Evolutionary conservation across 1,284 basidiomycete genomes (phyloP), one percentile per base, ranked within the genome.

Genomic region (Austroboletus rostrupii): DNA sequence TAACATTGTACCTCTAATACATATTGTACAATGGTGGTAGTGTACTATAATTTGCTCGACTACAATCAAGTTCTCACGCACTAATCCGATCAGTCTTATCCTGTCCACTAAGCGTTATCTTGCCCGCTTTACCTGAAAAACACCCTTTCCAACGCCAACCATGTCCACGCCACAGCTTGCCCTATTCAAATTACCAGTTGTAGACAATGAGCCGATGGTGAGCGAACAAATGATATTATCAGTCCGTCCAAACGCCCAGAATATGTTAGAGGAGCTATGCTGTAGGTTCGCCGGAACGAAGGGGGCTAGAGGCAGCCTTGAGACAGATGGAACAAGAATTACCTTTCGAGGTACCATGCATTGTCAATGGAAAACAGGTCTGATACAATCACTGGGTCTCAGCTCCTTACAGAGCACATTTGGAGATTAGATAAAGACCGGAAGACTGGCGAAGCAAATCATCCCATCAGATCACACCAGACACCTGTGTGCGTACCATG

Each of bases 161-260:
- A 81, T 80, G 80, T 59, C 78, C 45, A 79, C 76, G 46, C 80
- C 87, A 44, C 84, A 91, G 61, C 84, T 94, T 48, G 92, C 89
- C 20, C 61, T 80, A 14, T 94, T 94, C 82, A 87, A 85, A 65
- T 78, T 90, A 49, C 92, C 92, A 36, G 76, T 71, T 32, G 79
- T 92, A 65, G 79, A 88, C 52, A 97, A 97, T 85, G 94, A 97
- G 73, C 88, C 90, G 45, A 89, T 96, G 89, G 91, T 92, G 61
- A 63, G 78, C 68, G 23, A 33, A 36, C 6, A 45, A 28, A 9
- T 5, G 14, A 21, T 16, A n/a, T 41, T 47, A 7, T 19, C 17
- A 19, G 32, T 9, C 21, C 19, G 16, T n/a, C 46, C 21, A 10
- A 39, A 49, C 14, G 32, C 48, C 49, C 44, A 52, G 12, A 37